These are phyloP conservation scores for Multifurca ochricompacta DNA, from an alignment of 768 basidiomycete species.

Conservation along the genomic window DNA sequence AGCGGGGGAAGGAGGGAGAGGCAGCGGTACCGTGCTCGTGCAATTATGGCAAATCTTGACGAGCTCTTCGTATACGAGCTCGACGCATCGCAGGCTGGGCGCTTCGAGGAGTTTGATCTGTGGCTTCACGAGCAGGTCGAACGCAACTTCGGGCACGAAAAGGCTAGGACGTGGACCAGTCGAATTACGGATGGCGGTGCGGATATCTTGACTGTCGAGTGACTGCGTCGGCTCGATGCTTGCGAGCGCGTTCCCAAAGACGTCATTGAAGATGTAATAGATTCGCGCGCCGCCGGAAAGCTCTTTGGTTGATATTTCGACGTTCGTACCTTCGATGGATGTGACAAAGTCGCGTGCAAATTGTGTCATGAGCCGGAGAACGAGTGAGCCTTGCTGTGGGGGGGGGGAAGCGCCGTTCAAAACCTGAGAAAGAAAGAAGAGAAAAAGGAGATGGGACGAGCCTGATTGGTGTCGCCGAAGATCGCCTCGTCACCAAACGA, in stretches of 20 bases:
- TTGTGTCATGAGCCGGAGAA: constrained; percentile 96
- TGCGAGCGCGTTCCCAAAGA: constrained; percentile 87
- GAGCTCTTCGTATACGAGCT: constrained; percentile 96
- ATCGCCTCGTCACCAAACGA: constrained; percentile 91
- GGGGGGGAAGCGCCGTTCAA: not conserved
- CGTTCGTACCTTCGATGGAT: constrained; percentile 93
- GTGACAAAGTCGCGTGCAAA: constrained; percentile 96
- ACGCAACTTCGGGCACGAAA: constrained; percentile 95
- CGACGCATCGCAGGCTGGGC: constrained; percentile 92
- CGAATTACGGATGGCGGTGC: constrained; percentile 97
- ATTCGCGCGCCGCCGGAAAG: constrained; percentile 96
- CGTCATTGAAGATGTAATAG: constrained; percentile 99
- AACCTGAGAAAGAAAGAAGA: not conserved
- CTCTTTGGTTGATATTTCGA: constrained; percentile 96
- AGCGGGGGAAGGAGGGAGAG: too few species aligned
- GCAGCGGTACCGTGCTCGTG: constrained; percentile 65
- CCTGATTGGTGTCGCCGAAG: constrained; percentile 87
- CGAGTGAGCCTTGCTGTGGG: constrained; percentile 72
- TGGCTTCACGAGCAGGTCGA: constrained; percentile 94
- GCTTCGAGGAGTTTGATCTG: constrained; percentile 95
- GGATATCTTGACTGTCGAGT: constrained; percentile 89
- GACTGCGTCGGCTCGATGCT: constrained; percentile 88
- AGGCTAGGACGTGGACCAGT: constrained; percentile 94
- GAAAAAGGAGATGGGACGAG: constrained; percentile 20
- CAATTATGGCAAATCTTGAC: constrained; percentile 99